Conservation (phyloP, 2,329 filamentous ascomycete species). For the Colletotrichum cuscutae region DNA sequence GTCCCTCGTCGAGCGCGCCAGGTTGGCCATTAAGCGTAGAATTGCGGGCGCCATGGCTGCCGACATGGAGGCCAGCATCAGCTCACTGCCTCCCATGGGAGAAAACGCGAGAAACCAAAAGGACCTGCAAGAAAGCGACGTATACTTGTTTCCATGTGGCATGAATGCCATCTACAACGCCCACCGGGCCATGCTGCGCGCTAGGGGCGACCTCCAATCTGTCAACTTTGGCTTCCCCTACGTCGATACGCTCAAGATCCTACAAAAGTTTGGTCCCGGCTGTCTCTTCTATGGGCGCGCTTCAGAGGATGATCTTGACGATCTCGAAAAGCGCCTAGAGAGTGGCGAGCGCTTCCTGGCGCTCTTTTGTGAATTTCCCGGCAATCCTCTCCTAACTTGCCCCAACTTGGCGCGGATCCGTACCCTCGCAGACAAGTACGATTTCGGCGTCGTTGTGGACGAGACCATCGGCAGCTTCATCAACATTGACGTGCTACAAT, state of each 20-base stretch:
- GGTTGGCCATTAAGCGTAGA: conserved; percentile 83
- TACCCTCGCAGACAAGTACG: conserved; percentile 80
- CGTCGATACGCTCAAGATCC: conserved; percentile 93
- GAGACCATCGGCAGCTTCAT: conserved; percentile 97
- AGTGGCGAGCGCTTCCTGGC: conserved; percentile 81
- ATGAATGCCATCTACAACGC: conserved; percentile 97
- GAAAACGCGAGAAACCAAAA: conserved; percentile 65
- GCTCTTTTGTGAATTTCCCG: conserved; percentile 94
- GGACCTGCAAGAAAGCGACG: conserved; percentile 83
- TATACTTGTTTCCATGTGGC: conserved; percentile 87
- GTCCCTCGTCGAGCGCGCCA: conserved; percentile 82
- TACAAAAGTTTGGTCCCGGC: conserved; percentile 93
- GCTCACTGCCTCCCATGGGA: conserved; percentile 60
- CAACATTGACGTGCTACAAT: conserved; percentile 92
- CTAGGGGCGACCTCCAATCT: conserved; percentile 75
- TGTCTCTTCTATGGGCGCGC: conserved; percentile 89
- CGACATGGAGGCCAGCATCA: conserved; percentile 71
- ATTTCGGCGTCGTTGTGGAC: conserved; percentile 91
- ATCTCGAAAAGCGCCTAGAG: conserved; percentile 78
- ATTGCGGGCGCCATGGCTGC: conserved; percentile 87
- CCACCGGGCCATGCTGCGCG: conserved; percentile 77
- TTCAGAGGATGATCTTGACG: conserved; percentile 81
- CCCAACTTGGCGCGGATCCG: conserved; percentile 88
- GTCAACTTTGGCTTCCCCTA: conserved; percentile 98
- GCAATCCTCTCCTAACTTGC: conserved; percentile 87